Percentiles rank a stretch among this genome's conserved stretches.
These are phyloP conservation scores for Mycosphaerelloides madeirae DNA, from an alignment of 2,329 filamentous ascomycete genomes.

Conservation along the genomic window DNA sequence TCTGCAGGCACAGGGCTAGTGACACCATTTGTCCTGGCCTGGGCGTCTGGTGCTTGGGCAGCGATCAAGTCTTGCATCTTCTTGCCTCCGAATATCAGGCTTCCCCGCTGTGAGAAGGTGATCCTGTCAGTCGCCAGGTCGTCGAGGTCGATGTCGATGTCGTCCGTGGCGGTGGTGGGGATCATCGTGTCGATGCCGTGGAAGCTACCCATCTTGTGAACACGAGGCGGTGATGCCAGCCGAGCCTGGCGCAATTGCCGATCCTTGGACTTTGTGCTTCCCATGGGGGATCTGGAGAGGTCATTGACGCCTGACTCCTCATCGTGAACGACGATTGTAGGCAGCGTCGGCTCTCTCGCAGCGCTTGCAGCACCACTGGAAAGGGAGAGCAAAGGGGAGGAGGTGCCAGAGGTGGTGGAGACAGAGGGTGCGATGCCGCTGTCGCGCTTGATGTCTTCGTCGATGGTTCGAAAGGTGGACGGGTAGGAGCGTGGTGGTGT, in stretches of 20 bases:
- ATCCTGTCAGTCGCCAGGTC: slow-evolving; percentile 49
- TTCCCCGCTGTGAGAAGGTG: slow-evolving; percentile 57
- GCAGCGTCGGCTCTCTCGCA: slow-evolving; percentile 38
- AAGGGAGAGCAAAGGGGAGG: slow-evolving; percentile 3
- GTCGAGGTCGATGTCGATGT: slow-evolving; percentile 46
- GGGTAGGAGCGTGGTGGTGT: slow-evolving; percentile 3
- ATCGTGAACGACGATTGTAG: slow-evolving; percentile 44
- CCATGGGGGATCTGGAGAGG: slow-evolving; percentile 8
- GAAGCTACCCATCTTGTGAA: slow-evolving; percentile 35
- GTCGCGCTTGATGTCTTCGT: slow-evolving; percentile 31
- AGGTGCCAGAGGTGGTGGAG: slow-evolving; percentile 19
- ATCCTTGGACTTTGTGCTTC: slow-evolving; percentile 5
- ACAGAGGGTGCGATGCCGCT: slow-evolving; percentile 30
- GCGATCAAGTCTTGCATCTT: slow-evolving; percentile 37
- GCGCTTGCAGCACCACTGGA: slow-evolving; percentile 14
- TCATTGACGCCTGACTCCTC: slow-evolving; percentile 23
- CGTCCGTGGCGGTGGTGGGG: slow-evolving; percentile 47
- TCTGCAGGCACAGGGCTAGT: slow-evolving; percentile 5
- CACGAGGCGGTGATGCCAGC: not conserved
- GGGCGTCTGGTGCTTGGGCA: slow-evolving; percentile 18
- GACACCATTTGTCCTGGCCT: slow-evolving; percentile 5
- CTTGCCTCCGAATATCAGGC: slow-evolving; percentile 53
- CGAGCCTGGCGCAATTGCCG: not conserved
- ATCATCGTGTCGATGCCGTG: slow-evolving; percentile 52
- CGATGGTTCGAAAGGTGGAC: not conserved